Evolutionary conservation across 768 basidiomycete genomes (phyloP).

Genomic region (Podaxis carcinomalis): DNA sequence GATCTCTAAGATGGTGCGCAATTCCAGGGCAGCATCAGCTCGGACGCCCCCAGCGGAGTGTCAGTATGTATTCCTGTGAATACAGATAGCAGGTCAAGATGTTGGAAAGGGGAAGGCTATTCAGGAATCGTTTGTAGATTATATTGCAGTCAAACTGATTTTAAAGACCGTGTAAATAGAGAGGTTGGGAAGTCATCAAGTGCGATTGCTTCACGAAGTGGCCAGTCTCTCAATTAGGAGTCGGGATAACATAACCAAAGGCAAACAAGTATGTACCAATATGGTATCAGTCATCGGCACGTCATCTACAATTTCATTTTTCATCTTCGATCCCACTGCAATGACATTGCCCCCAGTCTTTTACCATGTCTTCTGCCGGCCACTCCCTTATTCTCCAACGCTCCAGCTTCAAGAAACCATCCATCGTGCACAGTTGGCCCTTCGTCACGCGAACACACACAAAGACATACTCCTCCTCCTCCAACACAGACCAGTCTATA

Average conservation of each 20-base stretch:
- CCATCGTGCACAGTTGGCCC: slow-evolving; percentile 58
- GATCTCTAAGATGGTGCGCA: background rate
- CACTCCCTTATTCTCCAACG: slow-evolving; percentile 70
- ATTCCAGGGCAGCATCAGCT: background rate
- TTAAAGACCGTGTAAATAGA: background rate
- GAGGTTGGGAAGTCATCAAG: background rate
- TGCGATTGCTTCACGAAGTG: too few relatives aligned
- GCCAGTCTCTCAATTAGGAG: background rate
- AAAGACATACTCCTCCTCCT: slow-evolving; percentile 73
- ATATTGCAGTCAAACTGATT: background rate
- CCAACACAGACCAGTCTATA: slow-evolving; percentile 93
- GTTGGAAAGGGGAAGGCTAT: background rate
- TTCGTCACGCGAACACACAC: slow-evolving; percentile 36
- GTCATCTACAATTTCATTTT: background rate
- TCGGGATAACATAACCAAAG: background rate
- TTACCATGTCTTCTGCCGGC: slow-evolving; percentile 75
- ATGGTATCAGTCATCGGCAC: background rate
- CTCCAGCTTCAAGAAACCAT: slow-evolving; percentile 69
- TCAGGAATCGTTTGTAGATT: background rate
- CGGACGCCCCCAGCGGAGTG: slow-evolving; percentile 8
- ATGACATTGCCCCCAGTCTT: slow-evolving; percentile 58
- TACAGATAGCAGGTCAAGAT: background rate
- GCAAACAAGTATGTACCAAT: background rate
- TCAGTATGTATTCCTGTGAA: slow-evolving; percentile 7
- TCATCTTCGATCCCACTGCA: background rate